These are phyloP conservation scores for Colletotrichum sansevieriae DNA, from an alignment of 2,329 filamentous ascomycete species.

Conservation along the genomic window DNA sequence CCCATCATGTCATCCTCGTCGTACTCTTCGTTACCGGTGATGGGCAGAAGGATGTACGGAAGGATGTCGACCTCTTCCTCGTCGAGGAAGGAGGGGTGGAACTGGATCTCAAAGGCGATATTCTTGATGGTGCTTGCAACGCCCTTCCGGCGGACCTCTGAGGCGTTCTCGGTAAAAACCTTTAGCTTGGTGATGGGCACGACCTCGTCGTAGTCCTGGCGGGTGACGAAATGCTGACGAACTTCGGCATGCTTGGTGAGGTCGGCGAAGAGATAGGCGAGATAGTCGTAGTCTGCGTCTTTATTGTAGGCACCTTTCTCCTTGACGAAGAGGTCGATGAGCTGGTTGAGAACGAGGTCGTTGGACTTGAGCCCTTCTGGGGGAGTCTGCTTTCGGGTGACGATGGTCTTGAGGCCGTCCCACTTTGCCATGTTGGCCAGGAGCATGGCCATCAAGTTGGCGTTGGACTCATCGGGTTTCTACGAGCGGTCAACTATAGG, in stretches of 20 bases:
- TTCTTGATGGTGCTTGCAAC: conserved; percentile 98
- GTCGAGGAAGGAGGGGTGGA: conserved; percentile 78
- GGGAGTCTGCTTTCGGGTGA: conserved; percentile 75
- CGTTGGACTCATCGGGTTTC: conserved; percentile 82
- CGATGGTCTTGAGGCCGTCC: conserved; percentile 76
- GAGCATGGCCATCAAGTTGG: conserved; percentile 89
- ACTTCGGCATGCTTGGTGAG: conserved; percentile 85
- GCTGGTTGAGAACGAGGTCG: conserved; percentile 83
- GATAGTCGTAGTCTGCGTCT: conserved; percentile 88
- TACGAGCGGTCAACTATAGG: conserved; percentile 48
- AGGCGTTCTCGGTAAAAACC: conserved; percentile 93
- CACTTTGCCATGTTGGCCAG: conserved; percentile 92
- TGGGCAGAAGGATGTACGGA: conserved; percentile 88
- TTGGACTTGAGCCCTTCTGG: conserved; percentile 80
- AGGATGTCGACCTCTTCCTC: conserved; percentile 83
- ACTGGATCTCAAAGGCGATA: conserved; percentile 82
- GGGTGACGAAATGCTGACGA: conserved; percentile 79
- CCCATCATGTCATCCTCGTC: conserved; percentile 85
- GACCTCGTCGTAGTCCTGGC: conserved; percentile 82
- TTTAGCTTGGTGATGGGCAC: conserved; percentile 93
- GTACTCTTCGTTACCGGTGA: conserved; percentile 91
- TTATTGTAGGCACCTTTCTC: conserved; percentile 85
- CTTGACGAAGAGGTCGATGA: conserved; percentile 97
- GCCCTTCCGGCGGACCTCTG: conserved; percentile 86
- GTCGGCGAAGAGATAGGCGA: conserved; percentile 94